A percentile compares a stretch with the other conserved stretches of the same genome.
Conservation (phyloP, 2,329 filamentous ascomycete genomes). For the Colletotrichum tabaci region DNA sequence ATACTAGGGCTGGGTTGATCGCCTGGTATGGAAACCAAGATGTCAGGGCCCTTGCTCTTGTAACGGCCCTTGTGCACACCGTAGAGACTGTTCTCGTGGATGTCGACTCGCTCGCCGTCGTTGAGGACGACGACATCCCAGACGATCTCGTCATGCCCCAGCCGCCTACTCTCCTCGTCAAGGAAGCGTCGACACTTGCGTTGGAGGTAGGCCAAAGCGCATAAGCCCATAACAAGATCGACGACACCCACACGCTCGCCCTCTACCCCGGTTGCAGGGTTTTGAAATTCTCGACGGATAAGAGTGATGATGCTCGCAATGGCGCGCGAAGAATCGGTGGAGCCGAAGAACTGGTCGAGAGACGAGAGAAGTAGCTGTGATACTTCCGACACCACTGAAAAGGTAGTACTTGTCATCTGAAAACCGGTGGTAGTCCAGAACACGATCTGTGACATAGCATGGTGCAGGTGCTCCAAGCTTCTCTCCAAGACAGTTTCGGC, state of each 20-base stretch:
- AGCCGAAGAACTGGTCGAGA: slow-evolving; percentile 76
- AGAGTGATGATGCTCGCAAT: slow-evolving; percentile 77
- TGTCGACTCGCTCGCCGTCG: slow-evolving; percentile 71
- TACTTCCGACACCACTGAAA: slow-evolving; percentile 68
- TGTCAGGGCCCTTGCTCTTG: slow-evolving; percentile 38
- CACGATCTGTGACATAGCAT: slow-evolving; percentile 70
- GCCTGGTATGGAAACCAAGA: slow-evolving; percentile 45
- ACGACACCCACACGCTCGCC: slow-evolving; percentile 73
- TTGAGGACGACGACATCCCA: slow-evolving; percentile 78
- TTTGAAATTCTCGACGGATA: slow-evolving; percentile 75
- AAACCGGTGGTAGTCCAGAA: slow-evolving; percentile 76
- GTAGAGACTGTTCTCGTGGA: slow-evolving; percentile 58
- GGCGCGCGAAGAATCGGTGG: slow-evolving; percentile 78
- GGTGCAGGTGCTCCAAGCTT: slow-evolving; percentile 70
- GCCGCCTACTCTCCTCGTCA: slow-evolving; percentile 63
- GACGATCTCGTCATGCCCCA: slow-evolving; percentile 69
- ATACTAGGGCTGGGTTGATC: slow-evolving; percentile 48
- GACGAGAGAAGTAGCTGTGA: slow-evolving; percentile 72
- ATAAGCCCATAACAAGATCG: slow-evolving; percentile 73
- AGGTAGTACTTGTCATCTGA: slow-evolving; percentile 68
- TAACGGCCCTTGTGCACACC: slow-evolving; percentile 49
- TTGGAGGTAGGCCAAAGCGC: slow-evolving; percentile 74
- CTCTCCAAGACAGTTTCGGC: slow-evolving; percentile 71
- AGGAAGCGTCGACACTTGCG: slow-evolving; percentile 67
- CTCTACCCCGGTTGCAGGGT: slow-evolving; percentile 71